Evolutionary conservation across 225 moss, liverwort and hornwort genomes (phyloP).

Genomic region (Pseudoscleropodium purum): DNA sequence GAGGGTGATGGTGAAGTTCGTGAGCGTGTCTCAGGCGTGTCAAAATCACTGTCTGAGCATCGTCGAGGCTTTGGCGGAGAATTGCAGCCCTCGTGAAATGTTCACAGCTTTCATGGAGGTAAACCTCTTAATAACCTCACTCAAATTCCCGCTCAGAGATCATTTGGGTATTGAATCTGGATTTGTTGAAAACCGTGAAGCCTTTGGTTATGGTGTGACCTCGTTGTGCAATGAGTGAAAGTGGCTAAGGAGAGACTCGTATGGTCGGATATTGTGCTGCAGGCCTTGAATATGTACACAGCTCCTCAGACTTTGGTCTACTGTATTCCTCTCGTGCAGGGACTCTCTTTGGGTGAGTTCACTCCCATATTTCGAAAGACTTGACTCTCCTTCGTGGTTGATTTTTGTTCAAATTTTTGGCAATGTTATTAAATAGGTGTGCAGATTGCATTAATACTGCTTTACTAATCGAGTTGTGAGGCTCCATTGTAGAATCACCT

Average conservation of each 20-base stretch:
- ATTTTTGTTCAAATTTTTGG: background rate
- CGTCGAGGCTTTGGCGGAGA: constrained; percentile 22
- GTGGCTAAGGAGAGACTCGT: background rate
- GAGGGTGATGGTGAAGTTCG: constrained; percentile 35
- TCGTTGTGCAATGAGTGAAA: background rate
- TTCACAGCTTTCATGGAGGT: constrained; percentile 54
- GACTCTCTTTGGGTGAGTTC: constrained; percentile 41
- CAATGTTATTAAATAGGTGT: background rate
- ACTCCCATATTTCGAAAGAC: background rate
- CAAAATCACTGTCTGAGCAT: constrained; percentile 32
- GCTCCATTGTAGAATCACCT: background rate
- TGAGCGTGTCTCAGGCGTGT: constrained; percentile 24
- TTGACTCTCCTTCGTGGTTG: background rate
- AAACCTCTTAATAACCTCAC: background rate
- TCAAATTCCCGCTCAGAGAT: background rate
- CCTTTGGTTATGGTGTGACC: background rate
- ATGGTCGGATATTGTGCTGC: background rate
- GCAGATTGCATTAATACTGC: background rate
- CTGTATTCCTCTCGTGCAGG: constrained; percentile 57
- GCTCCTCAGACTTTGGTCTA: constrained; percentile 47
- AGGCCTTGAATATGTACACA: constrained; percentile 46
- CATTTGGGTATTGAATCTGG: background rate
- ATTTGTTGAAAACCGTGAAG: background rate
- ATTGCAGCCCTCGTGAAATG: constrained; percentile 49
- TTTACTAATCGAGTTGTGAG: background rate